Percentiles rank a stretch among this genome's conserved stretches.
These are phyloP conservation scores for Cyclanthera cordifolia DNA, from an alignment of 306 rosid genomes.

Conservation along the genomic window DNA sequence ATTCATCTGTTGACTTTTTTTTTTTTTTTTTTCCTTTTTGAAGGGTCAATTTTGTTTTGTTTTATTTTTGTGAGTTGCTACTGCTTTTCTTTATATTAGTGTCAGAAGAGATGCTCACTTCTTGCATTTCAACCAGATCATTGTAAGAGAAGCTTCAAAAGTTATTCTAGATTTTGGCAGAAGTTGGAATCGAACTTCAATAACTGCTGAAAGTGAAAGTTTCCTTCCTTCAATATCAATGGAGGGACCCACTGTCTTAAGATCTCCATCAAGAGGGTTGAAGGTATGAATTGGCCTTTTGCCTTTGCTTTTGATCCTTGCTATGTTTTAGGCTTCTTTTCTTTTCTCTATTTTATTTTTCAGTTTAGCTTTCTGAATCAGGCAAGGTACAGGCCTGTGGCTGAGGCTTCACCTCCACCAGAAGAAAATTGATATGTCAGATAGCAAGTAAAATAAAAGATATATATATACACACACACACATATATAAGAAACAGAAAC, in stretches of 20 bases:
- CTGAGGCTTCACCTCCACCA: too few species aligned
- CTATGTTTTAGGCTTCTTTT: neutral
- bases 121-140: conserved; percentile 42
- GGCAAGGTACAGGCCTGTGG: neutral
- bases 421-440: neutral
- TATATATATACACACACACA: too few species aligned
- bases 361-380: neutral
- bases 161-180: conserved; percentile 31
- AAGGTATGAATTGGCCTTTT: conserved; percentile 32
- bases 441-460: neutral
- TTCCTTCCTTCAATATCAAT: conserved; percentile 22
- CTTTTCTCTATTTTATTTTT: neutral
- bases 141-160: conserved; percentile 62
- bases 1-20: conserved; percentile 9
- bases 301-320: neutral
- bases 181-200: conserved; percentile 31
- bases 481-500: too few species aligned
- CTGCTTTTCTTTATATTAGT: neutral
- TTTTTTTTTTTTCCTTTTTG: too few species aligned
- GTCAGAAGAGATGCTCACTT: neutral
- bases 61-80: neutral
- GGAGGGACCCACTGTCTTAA: conserved; percentile 44
- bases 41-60: neutral
- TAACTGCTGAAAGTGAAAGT: conserved; percentile 34
- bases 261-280: conserved; percentile 63